These are phyloP conservation scores for Solanum arcanum DNA, from an alignment of 257 asterid genomes.

Conservation along the genomic window DNA sequence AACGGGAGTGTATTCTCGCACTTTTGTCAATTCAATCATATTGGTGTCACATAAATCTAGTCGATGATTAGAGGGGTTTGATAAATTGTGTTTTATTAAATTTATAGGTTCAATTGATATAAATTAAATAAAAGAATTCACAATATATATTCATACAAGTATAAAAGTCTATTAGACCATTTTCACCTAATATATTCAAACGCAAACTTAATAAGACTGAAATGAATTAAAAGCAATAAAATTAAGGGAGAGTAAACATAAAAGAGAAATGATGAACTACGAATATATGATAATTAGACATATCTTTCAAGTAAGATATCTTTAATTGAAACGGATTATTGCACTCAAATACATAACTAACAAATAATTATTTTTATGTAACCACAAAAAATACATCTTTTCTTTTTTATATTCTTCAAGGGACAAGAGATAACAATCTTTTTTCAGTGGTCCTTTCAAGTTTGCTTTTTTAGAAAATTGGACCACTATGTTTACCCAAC, in stretches of 20 bases:
- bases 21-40: too few species aligned
- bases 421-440: not conserved
- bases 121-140: too few species aligned
- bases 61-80: too few species aligned
- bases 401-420: not conserved
- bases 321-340: not conserved
- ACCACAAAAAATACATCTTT: not conserved
- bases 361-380: not conserved
- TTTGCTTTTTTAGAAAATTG: not conserved
- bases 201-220: not conserved
- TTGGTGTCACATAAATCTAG: too few species aligned
- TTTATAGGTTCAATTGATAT: too few species aligned
- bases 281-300: not conserved
- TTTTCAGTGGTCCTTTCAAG: not conserved
- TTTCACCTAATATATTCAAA: not conserved
- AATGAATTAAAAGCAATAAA: not conserved
- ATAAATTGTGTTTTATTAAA: too few species aligned
- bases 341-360: not conserved
- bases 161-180: accelerated
- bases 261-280: not conserved
- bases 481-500: not conserved
- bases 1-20: too few species aligned
- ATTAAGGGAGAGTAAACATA: not conserved
- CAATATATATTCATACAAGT: accelerated
- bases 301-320: not conserved